A percentile compares a stretch with the other conserved stretches of the same genome.
phyloP scores from a whole-genome alignment of 2,329 filamentous ascomycete species.

The Penicillium oxalicum region DNA sequence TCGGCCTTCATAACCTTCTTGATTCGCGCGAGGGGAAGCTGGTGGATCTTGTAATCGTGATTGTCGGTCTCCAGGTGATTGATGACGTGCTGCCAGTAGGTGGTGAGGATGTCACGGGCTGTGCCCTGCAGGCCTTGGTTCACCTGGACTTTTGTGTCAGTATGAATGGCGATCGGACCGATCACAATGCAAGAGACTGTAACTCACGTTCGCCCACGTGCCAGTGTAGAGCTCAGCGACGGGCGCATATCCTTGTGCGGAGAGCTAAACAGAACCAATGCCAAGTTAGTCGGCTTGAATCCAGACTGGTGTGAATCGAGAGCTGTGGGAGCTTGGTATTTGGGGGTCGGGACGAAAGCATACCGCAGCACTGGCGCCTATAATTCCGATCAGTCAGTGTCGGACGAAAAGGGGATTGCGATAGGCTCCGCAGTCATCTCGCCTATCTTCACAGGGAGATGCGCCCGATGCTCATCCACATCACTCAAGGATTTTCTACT shows the following conservation, averaged over 20 bases:
- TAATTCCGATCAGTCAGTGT: slow-evolving; percentile 8
- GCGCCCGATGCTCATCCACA: background rate
- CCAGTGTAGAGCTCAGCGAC: slow-evolving; percentile 85
- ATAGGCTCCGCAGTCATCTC: background rate
- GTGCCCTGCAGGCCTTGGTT: slow-evolving; percentile 89
- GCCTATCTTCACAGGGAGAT: background rate
- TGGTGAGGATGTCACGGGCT: slow-evolving; percentile 95
- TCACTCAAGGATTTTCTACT: background rate
- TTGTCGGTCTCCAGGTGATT: slow-evolving; percentile 89
- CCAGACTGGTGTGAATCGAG: background rate
- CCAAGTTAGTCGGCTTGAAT: slow-evolving; percentile 18
- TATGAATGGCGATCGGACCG: too few species aligned
- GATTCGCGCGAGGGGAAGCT: slow-evolving; percentile 92
- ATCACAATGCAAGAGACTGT: background rate
- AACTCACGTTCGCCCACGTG: slow-evolving; percentile 84
- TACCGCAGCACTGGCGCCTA: slow-evolving; percentile 66
- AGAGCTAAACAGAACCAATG: slow-evolving; percentile 55
- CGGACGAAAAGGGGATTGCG: background rate
- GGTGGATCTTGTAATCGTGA: slow-evolving; percentile 98
- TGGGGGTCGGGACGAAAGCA: slow-evolving; percentile 26
- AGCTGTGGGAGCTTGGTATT: background rate
- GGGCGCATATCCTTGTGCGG: slow-evolving; percentile 81
- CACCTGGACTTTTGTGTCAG: slow-evolving; percentile 51
- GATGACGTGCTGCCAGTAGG: slow-evolving; percentile 99
- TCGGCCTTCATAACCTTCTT: slow-evolving; percentile 99